Conservation (phyloP, 805 yeast species). For the Candida incommunis region DNA sequence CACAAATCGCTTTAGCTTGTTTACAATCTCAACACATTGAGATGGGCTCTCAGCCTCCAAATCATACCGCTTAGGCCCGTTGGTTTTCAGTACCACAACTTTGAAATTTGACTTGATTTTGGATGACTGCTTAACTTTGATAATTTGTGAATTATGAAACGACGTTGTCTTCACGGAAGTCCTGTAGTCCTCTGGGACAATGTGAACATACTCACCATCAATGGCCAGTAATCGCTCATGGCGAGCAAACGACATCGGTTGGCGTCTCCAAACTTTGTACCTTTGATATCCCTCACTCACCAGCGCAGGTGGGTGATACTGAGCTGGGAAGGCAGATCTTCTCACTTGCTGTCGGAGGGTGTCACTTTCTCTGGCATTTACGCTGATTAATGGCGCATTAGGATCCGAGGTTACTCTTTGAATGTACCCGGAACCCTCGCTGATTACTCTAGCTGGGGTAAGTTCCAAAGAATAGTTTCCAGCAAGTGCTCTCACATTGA, state of each 20-base stretch:
- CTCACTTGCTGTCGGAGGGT: not conserved
- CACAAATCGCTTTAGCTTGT: slow-evolving; percentile 46
- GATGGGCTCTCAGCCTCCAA: slow-evolving; percentile 54
- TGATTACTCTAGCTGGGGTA: slow-evolving; percentile 29
- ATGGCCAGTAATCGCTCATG: slow-evolving; percentile 75
- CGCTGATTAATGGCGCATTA: slow-evolving; percentile 18
- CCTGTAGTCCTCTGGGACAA: slow-evolving; percentile 72
- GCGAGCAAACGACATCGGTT: slow-evolving; percentile 68
- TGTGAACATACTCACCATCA: slow-evolving; percentile 88
- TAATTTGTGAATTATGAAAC: slow-evolving; percentile 68
- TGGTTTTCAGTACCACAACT: slow-evolving; percentile 54
- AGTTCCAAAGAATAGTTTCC: slow-evolving; percentile 29
- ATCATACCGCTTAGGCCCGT: slow-evolving; percentile 70
- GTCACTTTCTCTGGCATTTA: not conserved
- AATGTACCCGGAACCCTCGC: slow-evolving; percentile 16
- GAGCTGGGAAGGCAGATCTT: not conserved
- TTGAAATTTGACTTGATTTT: slow-evolving; percentile 72
- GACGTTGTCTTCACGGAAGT: slow-evolving; percentile 74
- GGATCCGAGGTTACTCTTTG: slow-evolving; percentile 17
- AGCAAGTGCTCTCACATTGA: slow-evolving; percentile 27
- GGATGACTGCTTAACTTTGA: slow-evolving; percentile 59
- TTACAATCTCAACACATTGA: slow-evolving; percentile 63
- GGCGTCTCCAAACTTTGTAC: slow-evolving; percentile 80
- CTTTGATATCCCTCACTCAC: slow-evolving; percentile 53
- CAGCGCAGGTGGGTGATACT: slow-evolving; percentile 6